phyloP scores from a whole-genome alignment of 257 asterid species.

The Scutellaria baicalensis region DNA sequence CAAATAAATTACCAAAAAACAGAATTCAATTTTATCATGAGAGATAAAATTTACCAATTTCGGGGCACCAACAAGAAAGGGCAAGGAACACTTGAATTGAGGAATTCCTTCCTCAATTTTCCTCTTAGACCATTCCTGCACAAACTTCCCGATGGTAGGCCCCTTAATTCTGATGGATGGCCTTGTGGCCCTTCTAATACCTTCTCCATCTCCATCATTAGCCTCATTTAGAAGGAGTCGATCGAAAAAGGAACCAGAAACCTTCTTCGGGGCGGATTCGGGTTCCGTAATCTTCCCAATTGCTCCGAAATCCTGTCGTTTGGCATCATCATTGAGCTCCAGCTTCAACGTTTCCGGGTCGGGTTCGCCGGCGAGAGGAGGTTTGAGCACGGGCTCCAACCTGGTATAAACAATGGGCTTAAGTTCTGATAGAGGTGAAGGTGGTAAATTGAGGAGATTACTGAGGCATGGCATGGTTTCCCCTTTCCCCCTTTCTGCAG shows the following conservation, averaged over 20 bases:
- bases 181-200: constrained; percentile 10
- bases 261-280: constrained; percentile 2
- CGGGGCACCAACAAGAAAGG: constrained; percentile 57
- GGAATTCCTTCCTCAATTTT: constrained; percentile 40
- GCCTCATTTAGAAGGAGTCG: constrained; percentile 3
- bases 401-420: constrained; percentile 15
- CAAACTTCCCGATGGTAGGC: constrained; percentile 15
- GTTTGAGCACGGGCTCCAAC: not conserved
- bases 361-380: not conserved
- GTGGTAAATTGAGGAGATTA: constrained; percentile 17
- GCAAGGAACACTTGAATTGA: constrained; percentile 35
- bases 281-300: not conserved
- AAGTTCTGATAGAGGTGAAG: constrained; percentile 16
- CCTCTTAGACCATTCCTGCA: constrained; percentile 40
- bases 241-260: not conserved
- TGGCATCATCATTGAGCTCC: not conserved
- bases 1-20: not conserved
- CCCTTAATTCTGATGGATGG: constrained; percentile 15
- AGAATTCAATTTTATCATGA: not conserved
- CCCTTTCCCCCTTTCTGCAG: not conserved
- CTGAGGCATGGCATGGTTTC: constrained; percentile 42
- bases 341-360: not conserved
- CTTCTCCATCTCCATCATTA: constrained; percentile 12
- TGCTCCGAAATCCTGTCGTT: not conserved
- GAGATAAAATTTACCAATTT: constrained; percentile 31